Evolutionary conservation across 495 filamentous ascomycete species (phyloP).

Genomic region (Articulospora tetracladia): DNA sequence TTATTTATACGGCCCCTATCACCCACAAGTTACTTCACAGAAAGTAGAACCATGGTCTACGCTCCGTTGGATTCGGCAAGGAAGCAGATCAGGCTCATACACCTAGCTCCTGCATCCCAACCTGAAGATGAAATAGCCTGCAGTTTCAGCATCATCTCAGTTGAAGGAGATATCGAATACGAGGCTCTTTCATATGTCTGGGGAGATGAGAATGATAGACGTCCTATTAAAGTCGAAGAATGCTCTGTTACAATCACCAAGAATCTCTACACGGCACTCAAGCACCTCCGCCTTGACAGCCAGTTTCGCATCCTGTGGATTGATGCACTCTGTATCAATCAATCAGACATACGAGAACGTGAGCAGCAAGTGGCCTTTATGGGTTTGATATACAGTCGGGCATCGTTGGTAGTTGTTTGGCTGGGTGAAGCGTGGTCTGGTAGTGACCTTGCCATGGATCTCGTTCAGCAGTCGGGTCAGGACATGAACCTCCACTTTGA

Average conservation of each 20-base stretch:
- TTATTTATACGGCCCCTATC: too few species aligned
- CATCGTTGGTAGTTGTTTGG: background rate
- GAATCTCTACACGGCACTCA: background rate
- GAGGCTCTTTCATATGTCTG: constrained; percentile 35
- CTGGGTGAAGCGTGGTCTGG: background rate
- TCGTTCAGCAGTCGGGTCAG: background rate
- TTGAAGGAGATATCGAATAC: constrained; percentile 19
- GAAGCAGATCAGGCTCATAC: constrained; percentile 17
- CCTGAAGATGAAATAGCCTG: constrained; percentile 15
- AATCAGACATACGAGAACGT: background rate
- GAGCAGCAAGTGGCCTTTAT: background rate
- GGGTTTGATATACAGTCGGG: background rate
- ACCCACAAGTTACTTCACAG: too few species aligned
- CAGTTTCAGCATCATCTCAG: constrained; percentile 2
- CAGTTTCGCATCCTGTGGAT: background rate
- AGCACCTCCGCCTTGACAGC: background rate
- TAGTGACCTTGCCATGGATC: background rate
- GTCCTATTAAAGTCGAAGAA: background rate
- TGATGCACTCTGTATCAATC: constrained; percentile 1
- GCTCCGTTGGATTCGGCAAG: background rate
- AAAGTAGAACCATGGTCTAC: too few species aligned
- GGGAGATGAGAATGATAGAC: constrained; percentile 14
- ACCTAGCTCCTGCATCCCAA: constrained; percentile 11
- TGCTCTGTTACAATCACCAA: background rate
- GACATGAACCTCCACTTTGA: background rate